phyloP scores from a whole-genome alignment of 345 rosid genomes.

The Pugionium dolabratum region DNA sequence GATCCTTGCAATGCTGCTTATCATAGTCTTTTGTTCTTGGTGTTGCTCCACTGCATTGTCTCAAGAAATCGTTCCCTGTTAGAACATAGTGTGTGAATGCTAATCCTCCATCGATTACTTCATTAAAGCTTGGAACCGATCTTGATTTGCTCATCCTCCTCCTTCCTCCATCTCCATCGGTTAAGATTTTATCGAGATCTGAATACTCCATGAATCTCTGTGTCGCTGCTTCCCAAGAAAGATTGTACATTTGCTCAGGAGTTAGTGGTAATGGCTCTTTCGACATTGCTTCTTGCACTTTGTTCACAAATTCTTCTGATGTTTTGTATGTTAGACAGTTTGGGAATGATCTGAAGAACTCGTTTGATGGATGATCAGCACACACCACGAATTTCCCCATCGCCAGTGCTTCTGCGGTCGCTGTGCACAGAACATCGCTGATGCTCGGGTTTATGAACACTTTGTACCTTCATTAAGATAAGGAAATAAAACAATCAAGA shows the following conservation, averaged over 20 bases:
- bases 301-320: conserved; percentile 77
- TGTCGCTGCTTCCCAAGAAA: conserved; percentile 99
- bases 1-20: conserved; percentile 84
- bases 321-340: conserved; percentile 91
- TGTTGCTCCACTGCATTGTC: conserved; percentile 80
- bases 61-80: conserved; percentile 85
- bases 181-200: conserved; percentile 67
- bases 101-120: conserved; percentile 77
- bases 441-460: conserved; percentile 95
- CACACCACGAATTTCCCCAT: conserved; percentile 98
- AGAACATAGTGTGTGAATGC: conserved; percentile 86
- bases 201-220: conserved; percentile 85
- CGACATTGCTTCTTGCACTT: conserved; percentile 79
- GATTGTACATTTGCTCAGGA: conserved; percentile 70
- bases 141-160: conserved; percentile 47
- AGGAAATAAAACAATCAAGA: conserved; percentile 6
- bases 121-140: conserved; percentile 60
- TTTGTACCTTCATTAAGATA: conserved; percentile 73
- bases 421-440: conserved; percentile 96
- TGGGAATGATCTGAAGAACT: conserved; percentile 93
- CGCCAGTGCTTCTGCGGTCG: conserved; percentile 98
- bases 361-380: conserved; percentile 97
- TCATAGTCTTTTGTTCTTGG: conserved; percentile 81
- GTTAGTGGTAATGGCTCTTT: conserved; percentile 89
- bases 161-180: conserved; percentile 34